Evolutionary conservation across 2,329 filamentous ascomycete genomes (phyloP).

Genomic region (Westerdykella aurantiaca): DNA sequence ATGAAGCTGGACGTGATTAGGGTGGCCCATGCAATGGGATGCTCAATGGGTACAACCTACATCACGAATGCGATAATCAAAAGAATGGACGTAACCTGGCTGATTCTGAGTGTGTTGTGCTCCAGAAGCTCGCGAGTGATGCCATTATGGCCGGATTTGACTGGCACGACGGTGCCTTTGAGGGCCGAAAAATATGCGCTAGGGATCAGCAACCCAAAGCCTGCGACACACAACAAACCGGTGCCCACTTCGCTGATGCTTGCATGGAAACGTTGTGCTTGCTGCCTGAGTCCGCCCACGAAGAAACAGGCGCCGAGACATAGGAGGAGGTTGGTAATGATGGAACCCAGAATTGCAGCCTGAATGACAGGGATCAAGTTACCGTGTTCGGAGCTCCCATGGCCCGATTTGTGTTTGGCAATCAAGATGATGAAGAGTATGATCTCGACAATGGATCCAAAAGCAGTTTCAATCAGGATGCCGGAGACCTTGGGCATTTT

Average conservation of each 20-base stretch:
- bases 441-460: slow-evolving; percentile 73
- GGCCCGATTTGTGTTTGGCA: slow-evolving; percentile 40
- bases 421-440: slow-evolving; percentile 74
- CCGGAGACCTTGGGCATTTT: slow-evolving; percentile 70
- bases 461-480: slow-evolving; percentile 52
- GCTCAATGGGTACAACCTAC: slow-evolving; percentile 48
- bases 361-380: slow-evolving; percentile 61
- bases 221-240: slow-evolving; percentile 70
- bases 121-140: slow-evolving; percentile 31
- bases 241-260: slow-evolving; percentile 74
- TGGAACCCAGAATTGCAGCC: slow-evolving; percentile 77
- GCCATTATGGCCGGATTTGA: slow-evolving; percentile 21
- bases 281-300: slow-evolving; percentile 62
- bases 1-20: slow-evolving; percentile 52
- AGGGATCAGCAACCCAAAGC: slow-evolving; percentile 44
- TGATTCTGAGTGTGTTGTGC: slow-evolving; percentile 32
- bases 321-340: slow-evolving; percentile 72
- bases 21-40: slow-evolving; percentile 58
- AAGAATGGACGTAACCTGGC: slow-evolving; percentile 32
- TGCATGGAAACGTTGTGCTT: slow-evolving; percentile 67
- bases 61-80: slow-evolving; percentile 33
- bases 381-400: slow-evolving; percentile 35
- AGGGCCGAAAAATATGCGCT: slow-evolving; percentile 41
- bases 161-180: slow-evolving; percentile 29
- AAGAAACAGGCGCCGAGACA: slow-evolving; percentile 79